phyloP scores from a whole-genome alignment of 2,329 filamentous ascomycete genomes.

The Pseudogymnoascus sp. region DNA sequence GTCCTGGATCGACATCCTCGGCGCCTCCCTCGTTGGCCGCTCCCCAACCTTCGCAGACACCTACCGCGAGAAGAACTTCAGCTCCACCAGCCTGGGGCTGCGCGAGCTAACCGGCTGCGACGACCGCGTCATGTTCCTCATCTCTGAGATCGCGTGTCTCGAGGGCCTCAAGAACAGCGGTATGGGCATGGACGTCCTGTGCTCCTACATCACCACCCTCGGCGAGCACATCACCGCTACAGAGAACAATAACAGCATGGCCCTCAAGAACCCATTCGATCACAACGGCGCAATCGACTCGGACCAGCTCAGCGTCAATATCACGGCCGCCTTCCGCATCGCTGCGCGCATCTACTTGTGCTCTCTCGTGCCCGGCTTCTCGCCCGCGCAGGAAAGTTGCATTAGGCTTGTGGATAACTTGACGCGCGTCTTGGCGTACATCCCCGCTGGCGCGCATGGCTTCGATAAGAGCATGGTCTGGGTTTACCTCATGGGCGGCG shows the following conservation, averaged over 20 bases:
- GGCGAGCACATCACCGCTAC: constrained; percentile 79
- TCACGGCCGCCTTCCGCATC: constrained; percentile 82
- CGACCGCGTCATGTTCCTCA: constrained; percentile 93
- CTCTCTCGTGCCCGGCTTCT: constrained; percentile 83
- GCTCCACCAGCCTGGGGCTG: constrained; percentile 58
- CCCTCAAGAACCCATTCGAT: constrained; percentile 51
- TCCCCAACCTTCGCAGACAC: constrained; percentile 85
- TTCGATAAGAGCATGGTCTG: constrained; percentile 88
- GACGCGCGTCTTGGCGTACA: constrained; percentile 65
- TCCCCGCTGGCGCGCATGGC: constrained; percentile 71
- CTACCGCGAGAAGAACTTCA: constrained; percentile 91
- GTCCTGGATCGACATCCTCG: constrained; percentile 94
- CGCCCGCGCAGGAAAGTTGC: constrained; percentile 63
- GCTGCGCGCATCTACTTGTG: constrained; percentile 95
- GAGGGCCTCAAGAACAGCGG: constrained; percentile 77
- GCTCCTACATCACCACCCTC: constrained; percentile 80
- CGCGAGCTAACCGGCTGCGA: constrained; percentile 96
- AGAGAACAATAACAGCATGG: constrained; percentile 39
- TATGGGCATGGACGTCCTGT: constrained; percentile 78
- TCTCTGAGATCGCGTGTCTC: constrained; percentile 93
- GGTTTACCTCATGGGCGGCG: constrained; percentile 84
- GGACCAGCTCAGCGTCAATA: constrained; percentile 76
- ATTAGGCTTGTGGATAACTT: constrained; percentile 71
- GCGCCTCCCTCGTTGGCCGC: constrained; percentile 80
- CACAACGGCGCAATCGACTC: constrained; percentile 68